Base-by-base conservation (phyloP, 371 early-diverging fungal species). In the Fennellomyces sp. region DNA sequence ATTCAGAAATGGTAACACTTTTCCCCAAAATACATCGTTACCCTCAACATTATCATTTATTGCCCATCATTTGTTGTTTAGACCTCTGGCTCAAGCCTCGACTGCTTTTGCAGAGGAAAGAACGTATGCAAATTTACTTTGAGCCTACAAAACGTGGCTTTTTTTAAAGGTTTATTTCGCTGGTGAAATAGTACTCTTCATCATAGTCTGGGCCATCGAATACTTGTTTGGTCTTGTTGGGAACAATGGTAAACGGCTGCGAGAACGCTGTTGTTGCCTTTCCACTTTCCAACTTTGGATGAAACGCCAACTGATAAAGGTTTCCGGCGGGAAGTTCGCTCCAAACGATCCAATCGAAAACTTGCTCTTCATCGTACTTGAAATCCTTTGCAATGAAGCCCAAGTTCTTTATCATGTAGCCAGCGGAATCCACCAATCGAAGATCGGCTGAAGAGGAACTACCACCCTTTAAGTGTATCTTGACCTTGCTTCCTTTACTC, bases 181-280 rank as follows among this genome's bases (percentile, higher is more conserved):
- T 38, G 3, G 12, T 13, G 17, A 38, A 38, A 38, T 38, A 38
- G 17, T 38, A 38, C 2, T 3, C 38, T 38, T 38, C 38, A 38
- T 38, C 38, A 12, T 38, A 17, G 3, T 12, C 7, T 6, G 3
- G 3, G 3, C n/a, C 17, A 38, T 29, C 15, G 3, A n/a, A 13
- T 13, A 28, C 21, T 28, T 28, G 10, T 23, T 51, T 13, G 12
- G 10, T 6, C 30, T 51, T 51, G 21, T 54, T 39, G 12, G 41
- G 41, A 3, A 50, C 19, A 35, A 64, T 59, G 12, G 56, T 58
- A 42, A 64, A 64, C n/a, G 21, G 28, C 0, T 45, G 47, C 2
- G 65, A 64, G 27, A 55, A 58, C n/a, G 65, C 65, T 0, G 53
- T 60, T 6, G 65, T 55, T 23, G 65, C 65, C 42, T 51, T 57